phyloP scores from a whole-genome alignment of 2,329 filamentous ascomycete species.

The Paraphaeosphaeria minitans region DNA sequence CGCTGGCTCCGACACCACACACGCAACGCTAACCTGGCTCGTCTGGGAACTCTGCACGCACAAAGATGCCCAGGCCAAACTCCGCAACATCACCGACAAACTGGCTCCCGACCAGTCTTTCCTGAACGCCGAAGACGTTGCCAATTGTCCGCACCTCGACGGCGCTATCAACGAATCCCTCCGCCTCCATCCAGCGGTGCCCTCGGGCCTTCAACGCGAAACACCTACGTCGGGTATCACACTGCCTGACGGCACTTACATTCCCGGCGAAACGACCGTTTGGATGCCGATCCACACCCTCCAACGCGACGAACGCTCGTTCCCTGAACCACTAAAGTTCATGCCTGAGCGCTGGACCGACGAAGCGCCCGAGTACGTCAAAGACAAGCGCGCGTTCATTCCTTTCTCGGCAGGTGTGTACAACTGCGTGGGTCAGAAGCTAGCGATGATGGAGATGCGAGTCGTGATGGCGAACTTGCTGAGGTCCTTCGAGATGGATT shows the following conservation, averaged over 20 bases:
- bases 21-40: conserved; percentile 36
- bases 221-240: conserved; percentile 41
- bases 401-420: conserved; percentile 71
- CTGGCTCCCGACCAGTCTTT: conserved; percentile 23
- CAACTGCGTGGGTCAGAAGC: conserved; percentile 72
- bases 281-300: conserved; percentile 39
- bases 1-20: conserved; percentile 40
- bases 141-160: conserved; percentile 34
- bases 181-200: conserved; percentile 39
- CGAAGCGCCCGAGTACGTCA: conserved; percentile 25
- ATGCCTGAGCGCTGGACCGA: conserved; percentile 40
- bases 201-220: conserved; percentile 39
- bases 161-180: conserved; percentile 40
- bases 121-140: conserved; percentile 33
- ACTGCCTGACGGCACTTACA: conserved; percentile 34
- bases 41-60: conserved; percentile 38
- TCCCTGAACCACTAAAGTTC: conserved; percentile 29
- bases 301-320: conserved; percentile 38
- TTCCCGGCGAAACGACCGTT: conserved; percentile 36
- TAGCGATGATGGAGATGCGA: conserved; percentile 69
- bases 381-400: conserved; percentile 65
- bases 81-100: conserved; percentile 27
- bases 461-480: conserved; percentile 65
- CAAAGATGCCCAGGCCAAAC: conserved; percentile 25
- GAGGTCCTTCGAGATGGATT: conserved; percentile 62